A percentile compares a stretch with the other conserved stretches of the same genome.
Conservation (phyloP, 2,329 filamentous ascomycete genomes). For the Leptographium radiaticola region DNA sequence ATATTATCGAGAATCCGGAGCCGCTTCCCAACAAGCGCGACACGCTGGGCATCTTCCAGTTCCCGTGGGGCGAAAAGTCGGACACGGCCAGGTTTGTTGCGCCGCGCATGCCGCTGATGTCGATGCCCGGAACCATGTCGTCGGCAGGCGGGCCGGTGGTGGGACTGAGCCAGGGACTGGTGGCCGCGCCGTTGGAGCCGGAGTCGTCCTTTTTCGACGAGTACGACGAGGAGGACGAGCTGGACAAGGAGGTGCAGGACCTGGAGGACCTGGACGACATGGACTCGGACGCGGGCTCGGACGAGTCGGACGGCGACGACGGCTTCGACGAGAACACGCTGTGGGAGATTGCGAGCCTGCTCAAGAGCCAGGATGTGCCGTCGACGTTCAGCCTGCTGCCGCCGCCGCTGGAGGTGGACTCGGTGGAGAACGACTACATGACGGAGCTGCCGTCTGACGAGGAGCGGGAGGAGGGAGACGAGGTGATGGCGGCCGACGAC, state of each 20-base stretch:
- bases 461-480: slow-evolving; percentile 12
- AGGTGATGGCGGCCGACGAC: slow-evolving; percentile 7
- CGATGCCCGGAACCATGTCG: slow-evolving; percentile 40
- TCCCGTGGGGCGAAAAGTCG: slow-evolving; percentile 52
- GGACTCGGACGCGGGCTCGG: slow-evolving; percentile 21
- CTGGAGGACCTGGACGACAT: slow-evolving; percentile 25
- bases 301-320: slow-evolving; percentile 28
- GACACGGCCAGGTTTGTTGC: slow-evolving; percentile 34
- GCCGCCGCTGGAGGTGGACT: slow-evolving; percentile 11
- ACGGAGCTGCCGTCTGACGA: slow-evolving; percentile 19
- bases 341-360: slow-evolving; percentile 50
- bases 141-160: slow-evolving; percentile 24
- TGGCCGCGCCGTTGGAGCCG: slow-evolving; percentile 22
- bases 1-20: slow-evolving; percentile 49
- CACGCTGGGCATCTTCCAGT: slow-evolving; percentile 52
- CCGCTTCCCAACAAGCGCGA: slow-evolving; percentile 44
- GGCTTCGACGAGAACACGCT: slow-evolving; percentile 49
- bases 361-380: slow-evolving; percentile 38
- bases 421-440: slow-evolving; percentile 20
- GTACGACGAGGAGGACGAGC: slow-evolving; percentile 38
- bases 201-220: slow-evolving; percentile 47
- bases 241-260: slow-evolving; percentile 21
- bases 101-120: slow-evolving; percentile 24
- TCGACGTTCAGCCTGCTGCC: slow-evolving; percentile 38
- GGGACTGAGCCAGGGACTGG: slow-evolving; percentile 18